These are phyloP conservation scores for Metarhizium robertsii DNA, from an alignment of 2,329 filamentous ascomycete species.

Conservation along the genomic window DNA sequence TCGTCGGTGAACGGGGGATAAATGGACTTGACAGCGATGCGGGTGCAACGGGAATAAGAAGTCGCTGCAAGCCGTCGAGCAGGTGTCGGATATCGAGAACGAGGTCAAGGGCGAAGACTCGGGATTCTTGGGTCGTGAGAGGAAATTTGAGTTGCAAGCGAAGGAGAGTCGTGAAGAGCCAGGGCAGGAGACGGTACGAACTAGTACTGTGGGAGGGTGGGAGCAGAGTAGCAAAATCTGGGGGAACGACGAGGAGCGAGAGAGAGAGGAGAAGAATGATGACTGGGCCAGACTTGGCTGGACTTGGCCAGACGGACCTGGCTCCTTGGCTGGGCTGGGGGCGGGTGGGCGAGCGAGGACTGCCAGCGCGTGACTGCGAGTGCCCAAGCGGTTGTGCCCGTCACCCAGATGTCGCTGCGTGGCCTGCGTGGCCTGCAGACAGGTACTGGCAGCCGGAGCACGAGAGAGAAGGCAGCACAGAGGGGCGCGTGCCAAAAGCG, in stretches of 20 bases:
- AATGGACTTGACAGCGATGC: not conserved
- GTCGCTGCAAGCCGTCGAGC: not conserved
- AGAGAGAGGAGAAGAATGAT: not conserved
- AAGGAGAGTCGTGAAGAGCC: not conserved
- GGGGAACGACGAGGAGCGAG: not conserved
- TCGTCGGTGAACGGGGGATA: not conserved
- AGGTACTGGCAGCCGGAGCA: too few species aligned
- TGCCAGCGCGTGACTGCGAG: too few species aligned
- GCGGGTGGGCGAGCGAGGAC: not conserved
- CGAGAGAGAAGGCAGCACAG: too few species aligned
- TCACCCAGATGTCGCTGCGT: too few species aligned
- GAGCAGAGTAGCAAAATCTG: constrained; percentile 2
- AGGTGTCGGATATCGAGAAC: not conserved
- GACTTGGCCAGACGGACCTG: not conserved
- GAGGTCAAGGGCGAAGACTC: not conserved
- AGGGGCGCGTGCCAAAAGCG: too few species aligned
- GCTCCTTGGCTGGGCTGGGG: not conserved
- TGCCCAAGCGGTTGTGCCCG: too few species aligned
- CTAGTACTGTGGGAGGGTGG: not conserved
- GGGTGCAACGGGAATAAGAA: not conserved
- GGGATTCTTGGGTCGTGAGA: not conserved
- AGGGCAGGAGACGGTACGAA: not conserved
- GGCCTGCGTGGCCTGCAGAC: too few species aligned
- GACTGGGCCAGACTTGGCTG: not conserved
- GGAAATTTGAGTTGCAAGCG: not conserved